phyloP scores from a whole-genome alignment of 2,329 filamentous ascomycete species.

The Alternaria atra region DNA sequence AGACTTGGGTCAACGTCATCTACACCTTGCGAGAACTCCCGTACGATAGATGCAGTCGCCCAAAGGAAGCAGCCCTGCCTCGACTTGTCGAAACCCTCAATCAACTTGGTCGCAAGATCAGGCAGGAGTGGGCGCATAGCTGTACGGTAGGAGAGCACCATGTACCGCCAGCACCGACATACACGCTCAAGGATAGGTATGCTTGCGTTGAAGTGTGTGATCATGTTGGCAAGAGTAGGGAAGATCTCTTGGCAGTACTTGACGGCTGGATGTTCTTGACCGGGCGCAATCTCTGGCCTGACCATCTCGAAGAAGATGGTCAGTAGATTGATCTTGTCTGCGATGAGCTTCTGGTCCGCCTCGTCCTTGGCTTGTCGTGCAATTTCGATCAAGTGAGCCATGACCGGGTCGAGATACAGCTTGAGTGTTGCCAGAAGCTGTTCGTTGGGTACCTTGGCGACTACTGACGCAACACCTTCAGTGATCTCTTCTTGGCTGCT shows the following conservation, averaged over 20 bases:
- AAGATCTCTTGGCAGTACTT: conserved; percentile 97
- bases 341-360: conserved; percentile 83
- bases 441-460: conserved; percentile 81
- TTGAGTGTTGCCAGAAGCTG: conserved; percentile 88
- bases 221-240: conserved; percentile 82
- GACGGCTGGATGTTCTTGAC: conserved; percentile 84
- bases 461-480: conserved; percentile 90
- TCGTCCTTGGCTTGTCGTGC: conserved; percentile 87
- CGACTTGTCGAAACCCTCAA: conserved; percentile 82
- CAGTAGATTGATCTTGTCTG: conserved; percentile 92
- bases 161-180: conserved; percentile 94
- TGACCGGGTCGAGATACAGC: conserved; percentile 90
- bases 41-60: conserved; percentile 93
- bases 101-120: conserved; percentile 86
- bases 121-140: conserved; percentile 86
- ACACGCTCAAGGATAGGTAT: conserved; percentile 91
- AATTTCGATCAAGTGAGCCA: conserved; percentile 83
- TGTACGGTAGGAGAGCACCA: conserved; percentile 94
- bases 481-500: conserved; percentile 95
- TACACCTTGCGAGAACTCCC: conserved; percentile 91
- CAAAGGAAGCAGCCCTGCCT: conserved; percentile 98
- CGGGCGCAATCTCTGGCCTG: conserved; percentile 75
- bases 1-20: conserved; percentile 85
- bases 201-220: conserved; percentile 86
- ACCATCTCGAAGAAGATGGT: conserved; percentile 86